phyloP scores from a whole-genome alignment of 805 yeast genomes.

The Ogataea sp. region DNA sequence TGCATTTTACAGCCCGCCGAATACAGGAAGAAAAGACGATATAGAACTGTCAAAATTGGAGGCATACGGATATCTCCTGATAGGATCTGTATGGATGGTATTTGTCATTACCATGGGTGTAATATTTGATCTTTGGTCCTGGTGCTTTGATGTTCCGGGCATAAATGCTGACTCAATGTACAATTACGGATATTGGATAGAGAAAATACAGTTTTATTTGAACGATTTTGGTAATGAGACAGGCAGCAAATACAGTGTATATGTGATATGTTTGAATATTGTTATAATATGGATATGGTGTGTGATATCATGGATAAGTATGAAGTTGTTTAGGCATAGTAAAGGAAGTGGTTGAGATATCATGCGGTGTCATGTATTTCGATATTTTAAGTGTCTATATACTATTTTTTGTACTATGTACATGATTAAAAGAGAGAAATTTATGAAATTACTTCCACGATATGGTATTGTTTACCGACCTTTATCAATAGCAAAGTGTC shows the following conservation, averaged over 20 bases:
- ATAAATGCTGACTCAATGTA: conserved; percentile 6
- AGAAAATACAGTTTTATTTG: not conserved
- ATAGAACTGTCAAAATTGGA: conserved; percentile 5
- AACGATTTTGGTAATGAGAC: conserved; percentile 8
- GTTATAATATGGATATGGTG: conserved; percentile 60
- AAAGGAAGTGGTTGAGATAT: conserved; percentile 50
- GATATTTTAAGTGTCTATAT: too few relatives aligned
- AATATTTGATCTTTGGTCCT: conserved; percentile 22
- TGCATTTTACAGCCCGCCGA: conserved; percentile 9
- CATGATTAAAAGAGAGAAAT: too few relatives aligned
- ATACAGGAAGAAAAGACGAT: not conserved
- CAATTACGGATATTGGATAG: not conserved
- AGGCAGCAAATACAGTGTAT: conserved; percentile 22
- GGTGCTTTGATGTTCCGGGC: conserved; percentile 16
- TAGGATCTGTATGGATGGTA: conserved; percentile 17
- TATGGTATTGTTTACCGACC: conserved; percentile 65
- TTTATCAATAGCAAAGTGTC: conserved; percentile 55
- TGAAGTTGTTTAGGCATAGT: conserved; percentile 74
- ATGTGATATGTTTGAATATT: conserved; percentile 22
- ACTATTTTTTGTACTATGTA: too few relatives aligned
- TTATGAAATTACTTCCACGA: conserved; percentile 32
- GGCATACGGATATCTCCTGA: conserved; percentile 19
- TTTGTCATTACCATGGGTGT: conserved; percentile 21
- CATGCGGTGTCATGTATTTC: too few relatives aligned
- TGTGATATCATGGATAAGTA: conserved; percentile 65